phyloP scores from a whole-genome alignment of 352 stramenopile genomes.

The Ophiocytium majus region DNA sequence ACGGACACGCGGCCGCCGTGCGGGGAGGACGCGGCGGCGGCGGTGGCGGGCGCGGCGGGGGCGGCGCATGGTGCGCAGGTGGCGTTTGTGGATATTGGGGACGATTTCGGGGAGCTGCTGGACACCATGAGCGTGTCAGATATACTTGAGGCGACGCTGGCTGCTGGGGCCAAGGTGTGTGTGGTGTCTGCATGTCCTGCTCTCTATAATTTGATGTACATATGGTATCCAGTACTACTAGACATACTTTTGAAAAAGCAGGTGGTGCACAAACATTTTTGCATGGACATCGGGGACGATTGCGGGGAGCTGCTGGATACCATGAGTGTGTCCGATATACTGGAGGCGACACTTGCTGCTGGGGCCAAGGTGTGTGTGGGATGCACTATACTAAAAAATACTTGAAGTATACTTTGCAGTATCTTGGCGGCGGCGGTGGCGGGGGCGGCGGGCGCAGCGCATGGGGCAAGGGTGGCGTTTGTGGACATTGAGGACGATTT shows the following conservation, averaged over 20 bases:
- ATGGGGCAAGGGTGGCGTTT: constrained; percentile 73
- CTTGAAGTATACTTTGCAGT: no score
- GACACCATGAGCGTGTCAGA: neutral
- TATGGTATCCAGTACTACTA: no score
- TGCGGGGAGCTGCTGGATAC: neutral
- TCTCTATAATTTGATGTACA: no score
- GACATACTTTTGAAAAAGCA: no score
- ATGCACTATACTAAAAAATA: no score
- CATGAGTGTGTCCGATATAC: constrained; percentile 2
- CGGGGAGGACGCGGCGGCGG: neutral
- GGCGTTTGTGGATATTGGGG: constrained; percentile 70
- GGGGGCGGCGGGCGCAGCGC: constrained; percentile 64
- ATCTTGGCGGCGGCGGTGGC: constrained; percentile 12
- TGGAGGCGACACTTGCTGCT: neutral
- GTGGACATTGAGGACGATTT: constrained; percentile 62
- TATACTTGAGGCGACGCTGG: neutral
- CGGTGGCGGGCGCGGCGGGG: constrained; percentile 50
- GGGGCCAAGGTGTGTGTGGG: constrained; percentile 17
- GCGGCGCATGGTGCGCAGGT: constrained; percentile 73
- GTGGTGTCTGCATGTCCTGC: no score
- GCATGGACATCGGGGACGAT: constrained; percentile 61
- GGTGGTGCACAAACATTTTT: no score
- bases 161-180: constrained; percentile 14
- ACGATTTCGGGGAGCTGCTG: neutral
- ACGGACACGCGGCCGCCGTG: neutral